Percentiles rank a stretch among this genome's conserved stretches.
phyloP scores from a whole-genome alignment of 1,139 yeast species.

The Yamadazyma pseudoaaseri region DNA sequence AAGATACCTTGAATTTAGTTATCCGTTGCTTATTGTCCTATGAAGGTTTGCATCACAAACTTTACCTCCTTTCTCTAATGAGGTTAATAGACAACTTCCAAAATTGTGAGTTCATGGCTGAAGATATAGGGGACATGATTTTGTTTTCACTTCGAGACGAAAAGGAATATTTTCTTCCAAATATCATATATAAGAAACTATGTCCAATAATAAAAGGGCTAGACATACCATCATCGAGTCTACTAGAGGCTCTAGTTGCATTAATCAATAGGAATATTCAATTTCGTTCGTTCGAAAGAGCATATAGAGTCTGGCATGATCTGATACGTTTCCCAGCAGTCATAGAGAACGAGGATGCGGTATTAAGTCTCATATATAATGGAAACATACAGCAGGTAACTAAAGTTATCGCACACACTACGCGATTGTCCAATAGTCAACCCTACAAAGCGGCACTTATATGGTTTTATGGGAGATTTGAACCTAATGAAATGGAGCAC shows the following conservation, averaged over 20 bases:
- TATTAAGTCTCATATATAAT: not conserved
- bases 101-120: not conserved
- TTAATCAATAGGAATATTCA: conserved; percentile 13
- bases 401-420: not conserved
- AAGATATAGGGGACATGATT: not conserved
- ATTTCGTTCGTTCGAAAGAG: conserved; percentile 9
- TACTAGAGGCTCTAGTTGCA: conserved; percentile 4
- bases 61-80: conserved; percentile 10
- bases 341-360: not conserved
- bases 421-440: not conserved
- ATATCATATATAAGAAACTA: conserved; percentile 14
- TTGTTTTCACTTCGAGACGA: not conserved
- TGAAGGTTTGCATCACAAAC: conserved; percentile 8
- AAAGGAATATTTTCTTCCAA: conserved; percentile 16
- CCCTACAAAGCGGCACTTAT: not conserved
- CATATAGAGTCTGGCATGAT: conserved; percentile 11
- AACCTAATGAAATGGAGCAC: not conserved
- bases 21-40: conserved; percentile 11
- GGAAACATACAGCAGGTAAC: not conserved
- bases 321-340: not conserved
- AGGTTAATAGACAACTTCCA: conserved; percentile 10
- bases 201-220: not conserved
- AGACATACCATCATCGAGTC: not conserved
- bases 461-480: too few relatives aligned
- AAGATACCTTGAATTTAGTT: conserved; percentile 7